Conservation (phyloP, 768 basidiomycete species). For the Amanita molliuscula region DNA sequence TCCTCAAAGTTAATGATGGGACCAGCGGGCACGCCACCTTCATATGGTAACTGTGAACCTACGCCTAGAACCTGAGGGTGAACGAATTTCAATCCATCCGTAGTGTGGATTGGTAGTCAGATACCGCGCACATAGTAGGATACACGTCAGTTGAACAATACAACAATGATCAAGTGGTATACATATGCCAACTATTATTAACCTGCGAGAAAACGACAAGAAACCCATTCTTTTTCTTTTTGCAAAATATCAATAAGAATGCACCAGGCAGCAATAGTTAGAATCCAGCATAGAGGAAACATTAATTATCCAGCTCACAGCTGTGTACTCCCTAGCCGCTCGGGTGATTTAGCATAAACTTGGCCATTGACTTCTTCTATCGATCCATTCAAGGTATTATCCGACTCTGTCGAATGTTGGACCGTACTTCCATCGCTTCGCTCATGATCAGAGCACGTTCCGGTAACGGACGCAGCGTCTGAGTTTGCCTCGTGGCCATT, state of each 20-base stretch:
- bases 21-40: conserved; percentile 32
- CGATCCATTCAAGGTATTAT: background rate
- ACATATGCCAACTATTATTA: background rate
- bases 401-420: conserved; percentile 2
- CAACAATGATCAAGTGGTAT: background rate
- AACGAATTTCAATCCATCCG: background rate
- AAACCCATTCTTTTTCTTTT: background rate
- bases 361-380: background rate
- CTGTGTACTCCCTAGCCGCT: background rate
- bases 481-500: background rate
- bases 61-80: background rate
- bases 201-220: background rate
- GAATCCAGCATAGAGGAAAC: background rate
- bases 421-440: conserved; percentile 3
- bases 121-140: background rate
- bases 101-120: background rate
- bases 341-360: background rate
- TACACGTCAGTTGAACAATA: background rate
- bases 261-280: background rate
- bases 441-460: conserved; percentile 4
- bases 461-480: conserved; percentile 2
- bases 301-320: conserved; percentile 2
- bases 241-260: conserved; percentile 6
- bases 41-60: conserved; percentile 20
- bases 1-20: conserved; percentile 47